Evolutionary conservation across 176 grass and related monocot species (phyloP).

Genomic region (Raddia guianensis): DNA sequence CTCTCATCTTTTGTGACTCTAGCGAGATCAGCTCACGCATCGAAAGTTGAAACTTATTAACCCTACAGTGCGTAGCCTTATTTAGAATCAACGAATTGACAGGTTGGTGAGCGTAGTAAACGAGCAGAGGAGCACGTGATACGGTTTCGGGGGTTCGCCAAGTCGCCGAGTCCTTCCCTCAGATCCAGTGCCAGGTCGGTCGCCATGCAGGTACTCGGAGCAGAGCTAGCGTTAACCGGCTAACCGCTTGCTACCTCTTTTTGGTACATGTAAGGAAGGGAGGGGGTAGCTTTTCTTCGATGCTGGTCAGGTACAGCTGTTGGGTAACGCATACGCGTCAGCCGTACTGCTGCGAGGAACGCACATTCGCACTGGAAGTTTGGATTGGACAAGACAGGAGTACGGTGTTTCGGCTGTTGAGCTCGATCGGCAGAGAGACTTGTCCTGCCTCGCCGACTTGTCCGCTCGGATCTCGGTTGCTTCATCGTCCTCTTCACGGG

Average conservation of each 20-base stretch:
- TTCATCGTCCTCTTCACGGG: neutral
- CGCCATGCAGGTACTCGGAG: no score
- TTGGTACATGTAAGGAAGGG: neutral
- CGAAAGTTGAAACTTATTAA: neutral
- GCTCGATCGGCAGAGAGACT: neutral
- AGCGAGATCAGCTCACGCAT: constrained; percentile 8
- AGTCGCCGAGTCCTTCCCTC: no score
- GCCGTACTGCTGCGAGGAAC: neutral
- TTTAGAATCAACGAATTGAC: neutral
- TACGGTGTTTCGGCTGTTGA: neutral
- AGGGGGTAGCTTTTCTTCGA: neutral
- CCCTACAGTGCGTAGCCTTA: neutral
- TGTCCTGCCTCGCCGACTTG: neutral
- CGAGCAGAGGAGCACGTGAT: neutral
- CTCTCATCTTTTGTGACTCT: no score
- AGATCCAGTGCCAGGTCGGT: no score
- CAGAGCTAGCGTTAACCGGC: neutral
- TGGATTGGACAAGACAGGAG: neutral
- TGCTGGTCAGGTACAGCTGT: neutral
- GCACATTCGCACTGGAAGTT: no score
- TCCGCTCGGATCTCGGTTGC: neutral
- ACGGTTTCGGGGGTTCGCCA: neutral
- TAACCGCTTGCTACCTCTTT: neutral
- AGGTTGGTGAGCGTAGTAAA: neutral
- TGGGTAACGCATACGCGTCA: neutral